Evolutionary conservation across 768 basidiomycete genomes (phyloP).

Genomic region (Lactifluus echinatus): DNA sequence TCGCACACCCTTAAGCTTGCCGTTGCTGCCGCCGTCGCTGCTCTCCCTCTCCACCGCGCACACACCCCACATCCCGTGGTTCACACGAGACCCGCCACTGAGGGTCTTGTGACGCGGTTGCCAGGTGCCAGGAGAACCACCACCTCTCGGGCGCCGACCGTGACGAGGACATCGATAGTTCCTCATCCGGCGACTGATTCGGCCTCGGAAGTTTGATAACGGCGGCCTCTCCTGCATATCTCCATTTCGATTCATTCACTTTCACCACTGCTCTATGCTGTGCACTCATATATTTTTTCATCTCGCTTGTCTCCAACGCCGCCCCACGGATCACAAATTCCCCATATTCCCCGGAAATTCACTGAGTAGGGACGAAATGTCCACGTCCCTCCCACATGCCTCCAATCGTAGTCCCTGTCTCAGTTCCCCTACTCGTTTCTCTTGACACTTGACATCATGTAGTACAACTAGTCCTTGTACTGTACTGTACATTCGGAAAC

Average conservation of each 20-base stretch:
- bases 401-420: background rate
- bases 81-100: background rate
- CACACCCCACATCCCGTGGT: background rate
- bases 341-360: background rate
- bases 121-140: constrained; percentile 11
- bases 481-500: background rate
- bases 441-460: background rate
- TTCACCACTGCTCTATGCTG: background rate
- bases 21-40: no score
- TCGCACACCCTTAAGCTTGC: background rate
- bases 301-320: background rate
- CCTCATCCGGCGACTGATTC: constrained; percentile 7
- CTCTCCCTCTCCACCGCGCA: no score
- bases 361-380: background rate
- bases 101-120: constrained; percentile 7
- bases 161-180: background rate
- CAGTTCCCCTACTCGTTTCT: background rate
- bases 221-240: background rate
- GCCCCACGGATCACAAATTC: background rate
- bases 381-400: background rate
- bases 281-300: background rate
- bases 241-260: background rate
- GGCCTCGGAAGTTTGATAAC: constrained; percentile 13
- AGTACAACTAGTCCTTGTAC: background rate
- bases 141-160: background rate